Evolutionary conservation across 2,329 filamentous ascomycete genomes (phyloP).

Genomic region (Pseudogymnoascus sp.): DNA sequence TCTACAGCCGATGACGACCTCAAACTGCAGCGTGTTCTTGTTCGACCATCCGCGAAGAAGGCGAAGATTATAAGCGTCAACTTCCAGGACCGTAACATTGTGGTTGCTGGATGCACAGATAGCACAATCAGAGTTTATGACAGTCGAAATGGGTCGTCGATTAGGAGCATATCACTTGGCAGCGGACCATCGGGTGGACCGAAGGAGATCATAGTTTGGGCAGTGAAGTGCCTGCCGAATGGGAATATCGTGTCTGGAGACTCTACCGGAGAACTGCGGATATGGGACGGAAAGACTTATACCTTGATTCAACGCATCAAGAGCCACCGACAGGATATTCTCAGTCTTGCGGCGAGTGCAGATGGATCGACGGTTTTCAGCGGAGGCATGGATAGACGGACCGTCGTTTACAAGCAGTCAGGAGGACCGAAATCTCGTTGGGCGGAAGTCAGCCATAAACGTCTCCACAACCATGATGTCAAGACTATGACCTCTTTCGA

Average conservation of each 20-base stretch:
- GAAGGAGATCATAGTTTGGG: slow-evolving; percentile 87
- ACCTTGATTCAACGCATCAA: slow-evolving; percentile 79
- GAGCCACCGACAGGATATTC: slow-evolving; percentile 79
- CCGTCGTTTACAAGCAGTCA: slow-evolving; percentile 69
- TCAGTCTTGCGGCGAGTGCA: slow-evolving; percentile 74
- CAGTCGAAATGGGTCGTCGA: slow-evolving; percentile 63
- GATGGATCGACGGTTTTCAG: slow-evolving; percentile 80
- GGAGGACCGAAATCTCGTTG: slow-evolving; percentile 58
- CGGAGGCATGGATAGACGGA: slow-evolving; percentile 84
- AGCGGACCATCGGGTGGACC: slow-evolving; percentile 67
- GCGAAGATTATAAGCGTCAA: slow-evolving; percentile 83
- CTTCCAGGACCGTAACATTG: slow-evolving; percentile 75
- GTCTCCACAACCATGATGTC: slow-evolving; percentile 89
- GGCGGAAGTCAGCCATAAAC: slow-evolving; percentile 76
- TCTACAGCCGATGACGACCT: slow-evolving; percentile 80
- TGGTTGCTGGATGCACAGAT: slow-evolving; percentile 91
- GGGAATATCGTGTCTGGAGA: slow-evolving; percentile 92
- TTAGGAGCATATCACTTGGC: slow-evolving; percentile 80
- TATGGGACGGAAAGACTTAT: slow-evolving; percentile 91
- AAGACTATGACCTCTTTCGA: slow-evolving; percentile 92
- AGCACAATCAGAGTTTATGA: slow-evolving; percentile 91
- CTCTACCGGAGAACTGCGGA: slow-evolving; percentile 84
- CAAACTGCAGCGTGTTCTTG: slow-evolving; percentile 67
- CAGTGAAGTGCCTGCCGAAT: slow-evolving; percentile 77
- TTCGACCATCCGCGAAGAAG: slow-evolving; percentile 72